A percentile compares a stretch with the other conserved stretches of the same genome.
phyloP scores from a whole-genome alignment of 805 yeast genomes.

The Candida morakotiae region DNA sequence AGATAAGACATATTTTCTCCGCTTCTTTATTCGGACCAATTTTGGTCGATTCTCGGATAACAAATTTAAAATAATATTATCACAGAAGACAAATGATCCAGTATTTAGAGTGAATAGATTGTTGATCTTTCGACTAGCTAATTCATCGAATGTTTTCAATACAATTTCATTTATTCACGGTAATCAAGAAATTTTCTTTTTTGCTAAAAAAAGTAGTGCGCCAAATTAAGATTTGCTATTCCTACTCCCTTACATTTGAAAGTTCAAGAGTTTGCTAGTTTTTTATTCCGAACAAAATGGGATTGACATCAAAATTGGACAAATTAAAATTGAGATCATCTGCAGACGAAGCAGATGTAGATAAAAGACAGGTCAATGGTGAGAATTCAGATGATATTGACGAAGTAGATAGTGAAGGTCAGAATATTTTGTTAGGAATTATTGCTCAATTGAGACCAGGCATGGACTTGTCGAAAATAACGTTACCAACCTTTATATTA shows the following conservation, averaged over 20 bases:
- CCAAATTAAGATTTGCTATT: neutral
- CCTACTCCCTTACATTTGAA: neutral
- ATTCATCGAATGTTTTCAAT: no score
- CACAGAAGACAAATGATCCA: no score
- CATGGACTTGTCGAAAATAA: conserved; percentile 81
- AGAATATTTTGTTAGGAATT: conserved; percentile 79
- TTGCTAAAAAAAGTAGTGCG: neutral
- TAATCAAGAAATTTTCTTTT: neutral
- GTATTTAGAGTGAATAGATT: no score
- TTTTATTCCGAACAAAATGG: conserved; percentile 14
- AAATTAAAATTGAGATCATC: conserved; percentile 13
- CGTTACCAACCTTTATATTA: conserved; percentile 90
- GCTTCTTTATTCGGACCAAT: no score
- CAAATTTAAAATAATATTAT: no score
- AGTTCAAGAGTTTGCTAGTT: neutral
- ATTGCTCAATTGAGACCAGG: conserved; percentile 93
- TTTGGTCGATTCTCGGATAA: no score
- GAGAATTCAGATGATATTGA: conserved; percentile 68
- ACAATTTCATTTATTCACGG: no score
- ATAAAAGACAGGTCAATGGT: conserved; percentile 2
- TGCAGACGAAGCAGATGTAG: conserved; percentile 4
- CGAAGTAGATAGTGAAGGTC: conserved; percentile 88
- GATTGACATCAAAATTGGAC: conserved; percentile 22
- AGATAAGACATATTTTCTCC: no score
- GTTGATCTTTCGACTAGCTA: no score